phyloP scores from a whole-genome alignment of 116 monocot genomes.

The Iris pallida region DNA sequence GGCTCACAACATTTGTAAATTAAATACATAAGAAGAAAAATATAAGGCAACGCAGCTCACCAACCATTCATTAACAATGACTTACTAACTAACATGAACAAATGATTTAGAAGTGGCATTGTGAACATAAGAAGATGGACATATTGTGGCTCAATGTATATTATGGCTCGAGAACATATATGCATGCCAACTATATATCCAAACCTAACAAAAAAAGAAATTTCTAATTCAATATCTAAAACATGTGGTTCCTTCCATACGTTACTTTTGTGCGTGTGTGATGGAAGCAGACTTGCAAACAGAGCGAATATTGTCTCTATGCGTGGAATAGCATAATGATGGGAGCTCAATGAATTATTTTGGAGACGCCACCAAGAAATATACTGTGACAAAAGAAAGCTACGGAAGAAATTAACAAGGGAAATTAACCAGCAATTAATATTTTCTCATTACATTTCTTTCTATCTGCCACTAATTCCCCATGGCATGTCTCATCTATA shows the following conservation, averaged over 20 bases:
- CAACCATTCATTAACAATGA: not conserved
- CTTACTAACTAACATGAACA: not conserved
- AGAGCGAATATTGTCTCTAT: not conserved
- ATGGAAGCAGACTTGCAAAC: not conserved
- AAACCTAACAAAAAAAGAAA: not conserved
- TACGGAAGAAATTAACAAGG: not conserved
- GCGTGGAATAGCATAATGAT: no score
- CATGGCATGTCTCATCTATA: constrained; percentile 3
- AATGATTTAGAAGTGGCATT: not conserved
- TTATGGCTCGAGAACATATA: no score
- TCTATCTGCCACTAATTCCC: constrained; percentile 9
- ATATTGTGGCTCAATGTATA: no score
- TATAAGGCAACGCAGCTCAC: no score
- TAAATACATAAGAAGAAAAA: not conserved
- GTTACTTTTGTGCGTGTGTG: not conserved
- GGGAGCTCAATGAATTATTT: not conserved
- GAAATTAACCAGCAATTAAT: constrained; percentile 1
- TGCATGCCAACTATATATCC: no score
- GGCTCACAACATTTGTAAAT: not conserved
- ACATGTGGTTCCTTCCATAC: not conserved
- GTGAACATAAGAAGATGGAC: not conserved
- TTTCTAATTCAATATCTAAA: not conserved
- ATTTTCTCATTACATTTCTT: constrained; percentile 6
- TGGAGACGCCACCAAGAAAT: not conserved
- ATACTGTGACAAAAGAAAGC: not conserved